Base-by-base conservation (phyloP, 495 filamentous ascomycete genomes). In the Annulohypoxylon moriforme region DNA sequence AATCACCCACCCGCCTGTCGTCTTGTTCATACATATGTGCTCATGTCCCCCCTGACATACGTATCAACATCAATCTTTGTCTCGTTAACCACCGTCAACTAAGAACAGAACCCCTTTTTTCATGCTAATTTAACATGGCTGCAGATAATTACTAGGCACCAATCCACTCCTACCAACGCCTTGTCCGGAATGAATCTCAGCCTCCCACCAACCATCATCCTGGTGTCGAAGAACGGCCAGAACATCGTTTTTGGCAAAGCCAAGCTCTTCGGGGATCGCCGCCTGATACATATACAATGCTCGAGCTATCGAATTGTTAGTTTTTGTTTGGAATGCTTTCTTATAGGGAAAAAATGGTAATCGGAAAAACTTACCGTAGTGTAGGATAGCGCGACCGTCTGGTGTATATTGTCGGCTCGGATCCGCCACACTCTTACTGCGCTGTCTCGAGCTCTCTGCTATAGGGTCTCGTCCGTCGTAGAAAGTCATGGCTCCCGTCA, bases 161-260 rank as follows among this genome's bases (percentile, higher is more conserved):
- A 99, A 83, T 24, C 96, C 96, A 10, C 92, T 83, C 72, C 89
- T 85, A 18, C 88, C 86, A 9, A 46, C 68, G 25, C 89, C 90
- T 72, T 88, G 89, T 18, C 82, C 82, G 0, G 92, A 92, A 56
- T 93, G 92, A 59, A 97, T 88, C 81, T 98, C 94, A 13, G 96
- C 96, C 84, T 98, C 96, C 96, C 96, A 99, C 96, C 96, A 99
- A 10, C 96, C 96, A 76, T 99, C 96, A 80, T 99, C 96, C 78
- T 99, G 96, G 65, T 94, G 88, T 68, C 93, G 86, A 34, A 97
- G 81, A n/a, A 99, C 89, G 0, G 95, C 93, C 7, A 99, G 82
- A 56, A 93, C 85, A 76, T 99, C 96, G 53, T 96, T 96, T 81
- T 98, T 98, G 10, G 87, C 86, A 75, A 99, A 99, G 16, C 92